A percentile compares a stretch with the other conserved stretches of the same genome.
These are phyloP conservation scores for Cucurbitaria berberidis DNA, from an alignment of 2,329 filamentous ascomycete species.

Conservation along the genomic window DNA sequence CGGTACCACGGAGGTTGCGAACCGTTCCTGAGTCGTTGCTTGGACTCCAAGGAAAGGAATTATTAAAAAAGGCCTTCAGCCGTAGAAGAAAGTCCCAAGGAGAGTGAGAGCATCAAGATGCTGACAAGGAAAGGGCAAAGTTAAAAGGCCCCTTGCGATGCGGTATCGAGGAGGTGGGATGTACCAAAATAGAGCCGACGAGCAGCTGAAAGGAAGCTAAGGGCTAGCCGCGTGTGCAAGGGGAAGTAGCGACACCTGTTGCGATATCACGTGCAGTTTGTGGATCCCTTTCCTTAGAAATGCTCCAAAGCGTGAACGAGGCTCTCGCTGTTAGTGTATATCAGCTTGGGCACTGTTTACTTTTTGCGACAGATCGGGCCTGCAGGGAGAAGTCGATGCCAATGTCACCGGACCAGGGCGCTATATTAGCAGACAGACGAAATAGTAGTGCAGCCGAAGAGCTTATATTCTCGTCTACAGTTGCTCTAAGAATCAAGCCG, in stretches of 20 bases:
- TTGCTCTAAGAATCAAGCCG: not conserved
- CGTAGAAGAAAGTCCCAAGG: constrained; percentile 14
- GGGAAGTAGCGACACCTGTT: constrained; percentile 22
- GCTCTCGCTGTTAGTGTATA: too few relatives aligned
- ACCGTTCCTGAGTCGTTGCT: not conserved
- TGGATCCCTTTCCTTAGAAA: not conserved
- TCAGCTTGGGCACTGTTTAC: too few relatives aligned
- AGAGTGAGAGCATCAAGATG: constrained; percentile 17
- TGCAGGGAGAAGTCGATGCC: not conserved
- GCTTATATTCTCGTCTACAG: constrained; percentile 15
- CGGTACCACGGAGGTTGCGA: constrained; percentile 16
- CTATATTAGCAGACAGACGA: constrained; percentile 6
- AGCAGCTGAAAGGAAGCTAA: constrained; percentile 28
- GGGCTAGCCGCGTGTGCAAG: constrained; percentile 15
- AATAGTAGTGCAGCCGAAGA: constrained; percentile 1
- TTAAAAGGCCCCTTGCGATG: constrained; percentile 30
- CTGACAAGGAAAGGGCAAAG: constrained; percentile 19
- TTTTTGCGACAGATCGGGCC: not conserved
- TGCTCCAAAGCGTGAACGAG: not conserved
- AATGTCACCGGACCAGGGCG: constrained; percentile 7
- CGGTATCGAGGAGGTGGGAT: constrained; percentile 27
- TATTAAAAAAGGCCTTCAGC: constrained; percentile 21
- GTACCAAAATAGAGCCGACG: constrained; percentile 36
- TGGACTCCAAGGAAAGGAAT: constrained; percentile 9
- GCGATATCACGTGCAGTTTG: constrained; percentile 14